Percentiles rank a stretch among this genome's conserved stretches.
Conservation (phyloP, 495 filamentous ascomycete genomes). For the Penicillium soppii region DNA sequence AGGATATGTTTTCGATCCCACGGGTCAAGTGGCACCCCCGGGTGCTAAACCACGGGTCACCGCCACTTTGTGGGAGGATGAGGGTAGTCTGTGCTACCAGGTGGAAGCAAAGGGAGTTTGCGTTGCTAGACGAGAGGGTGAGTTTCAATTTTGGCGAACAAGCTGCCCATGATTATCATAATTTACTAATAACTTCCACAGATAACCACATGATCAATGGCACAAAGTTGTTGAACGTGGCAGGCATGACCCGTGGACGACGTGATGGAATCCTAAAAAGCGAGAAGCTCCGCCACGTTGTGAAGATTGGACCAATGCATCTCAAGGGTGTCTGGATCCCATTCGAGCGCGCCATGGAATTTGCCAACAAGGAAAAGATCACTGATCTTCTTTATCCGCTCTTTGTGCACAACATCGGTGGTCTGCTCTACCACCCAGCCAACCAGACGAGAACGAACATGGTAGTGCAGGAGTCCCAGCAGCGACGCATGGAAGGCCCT, state of each 20-base stretch:
- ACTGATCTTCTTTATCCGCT: constrained; percentile 92
- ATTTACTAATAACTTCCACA: constrained; percentile 32
- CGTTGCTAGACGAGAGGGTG: constrained; percentile 92
- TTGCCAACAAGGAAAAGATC: constrained; percentile 99
- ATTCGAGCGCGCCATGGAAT: constrained; percentile 92
- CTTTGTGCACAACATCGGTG: constrained; percentile 97
- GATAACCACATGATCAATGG: constrained; percentile 99
- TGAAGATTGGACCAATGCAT: constrained; percentile 99
- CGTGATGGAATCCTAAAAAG: constrained; percentile 97
- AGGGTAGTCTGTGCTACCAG: constrained; percentile 96
- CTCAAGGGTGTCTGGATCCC: constrained; percentile 99
- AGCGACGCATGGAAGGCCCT: constrained; percentile 58
- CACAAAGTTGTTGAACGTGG: constrained; percentile 94
- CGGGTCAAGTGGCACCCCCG: constrained; percentile 90
- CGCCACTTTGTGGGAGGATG: constrained; percentile 97
- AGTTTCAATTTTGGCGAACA: constrained; percentile 22
- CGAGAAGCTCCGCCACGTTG: constrained; percentile 93
- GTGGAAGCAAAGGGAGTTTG: constrained; percentile 96
- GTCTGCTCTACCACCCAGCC: constrained; percentile 88
- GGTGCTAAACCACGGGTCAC: constrained; percentile 98
- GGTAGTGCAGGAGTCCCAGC: constrained; percentile 83
- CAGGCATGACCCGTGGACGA: constrained; percentile 94
- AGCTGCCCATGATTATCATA: no score
- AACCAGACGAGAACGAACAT: constrained; percentile 80
- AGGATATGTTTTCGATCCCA: constrained; percentile 68